A percentile compares a stretch with the other conserved stretches of the same genome.
Evolutionary conservation across 768 basidiomycete species (phyloP).

Genomic region (Pleurotus ostreatus): DNA sequence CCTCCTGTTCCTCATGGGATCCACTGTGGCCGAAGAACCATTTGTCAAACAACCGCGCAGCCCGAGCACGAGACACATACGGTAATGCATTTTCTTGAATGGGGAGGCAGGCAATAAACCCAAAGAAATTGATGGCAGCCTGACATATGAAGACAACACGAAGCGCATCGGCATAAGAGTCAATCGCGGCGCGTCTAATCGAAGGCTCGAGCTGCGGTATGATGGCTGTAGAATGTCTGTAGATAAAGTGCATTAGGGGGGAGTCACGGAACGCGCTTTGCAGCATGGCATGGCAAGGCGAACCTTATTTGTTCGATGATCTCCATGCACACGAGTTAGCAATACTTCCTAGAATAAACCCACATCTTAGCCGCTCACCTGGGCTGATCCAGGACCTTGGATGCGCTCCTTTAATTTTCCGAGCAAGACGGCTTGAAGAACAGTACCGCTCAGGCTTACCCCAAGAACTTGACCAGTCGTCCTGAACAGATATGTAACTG

Average conservation of each 20-base stretch:
- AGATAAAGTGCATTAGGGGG: neutral
- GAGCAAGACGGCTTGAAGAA: constrained; percentile 78
- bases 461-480: constrained; percentile 95
- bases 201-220: constrained; percentile 62
- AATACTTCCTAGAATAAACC: constrained; percentile 10
- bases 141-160: constrained; percentile 83
- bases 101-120: constrained; percentile 65
- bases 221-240: constrained; percentile 65
- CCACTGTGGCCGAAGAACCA: constrained; percentile 35
- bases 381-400: constrained; percentile 64
- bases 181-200: constrained; percentile 57
- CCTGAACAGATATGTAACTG: constrained; percentile 91
- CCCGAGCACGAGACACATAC: constrained; percentile 26
- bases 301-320: constrained; percentile 71
- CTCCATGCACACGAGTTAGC: constrained; percentile 29
- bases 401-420: constrained; percentile 70
- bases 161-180: constrained; percentile 77
- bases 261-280: neutral
- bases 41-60: constrained; percentile 10
- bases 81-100: constrained; percentile 74
- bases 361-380: constrained; percentile 44
- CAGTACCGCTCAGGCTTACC: constrained; percentile 80
- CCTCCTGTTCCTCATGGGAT: constrained; percentile 59
- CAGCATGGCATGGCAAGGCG: constrained; percentile 8
- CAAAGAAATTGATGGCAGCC: constrained; percentile 58